A percentile compares a stretch with the other conserved stretches of the same genome.
These are phyloP conservation scores for Saururus chinensis DNA, from an alignment of 164 flowering plant genomes.

Conservation along the genomic window DNA sequence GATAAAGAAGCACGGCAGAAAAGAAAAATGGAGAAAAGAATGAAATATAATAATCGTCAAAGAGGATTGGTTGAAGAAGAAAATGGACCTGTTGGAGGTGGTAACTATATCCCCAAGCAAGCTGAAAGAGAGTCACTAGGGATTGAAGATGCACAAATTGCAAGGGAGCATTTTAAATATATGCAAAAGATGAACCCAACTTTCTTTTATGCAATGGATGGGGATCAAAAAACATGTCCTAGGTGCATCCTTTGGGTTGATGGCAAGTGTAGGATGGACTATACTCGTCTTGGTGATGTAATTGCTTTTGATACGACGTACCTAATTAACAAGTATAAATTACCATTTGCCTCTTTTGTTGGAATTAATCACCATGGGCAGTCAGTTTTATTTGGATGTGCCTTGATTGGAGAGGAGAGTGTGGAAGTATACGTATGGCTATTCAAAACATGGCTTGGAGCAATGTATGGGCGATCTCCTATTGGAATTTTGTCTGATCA, in stretches of 20 bases:
- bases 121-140: not conserved
- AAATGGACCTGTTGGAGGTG: not conserved
- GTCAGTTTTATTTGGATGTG: constrained; percentile 5
- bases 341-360: constrained; percentile 5
- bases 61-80: not conserved
- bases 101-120: no score
- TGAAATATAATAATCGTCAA: not conserved
- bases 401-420: constrained; percentile 1
- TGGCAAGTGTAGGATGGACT: constrained; percentile 7
- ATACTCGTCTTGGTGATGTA: constrained; percentile 8
- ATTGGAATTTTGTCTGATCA: constrained; percentile 7
- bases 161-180: not conserved
- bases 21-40: not conserved
- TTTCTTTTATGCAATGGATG: constrained; percentile 2
- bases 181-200: constrained; percentile 2
- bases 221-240: not conserved
- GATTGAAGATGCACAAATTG: not conserved
- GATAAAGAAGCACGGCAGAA: no score
- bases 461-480: constrained; percentile 9
- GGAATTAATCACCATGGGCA: constrained; percentile 9
- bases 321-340: constrained; percentile 1
- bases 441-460: constrained; percentile 6
- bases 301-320: constrained; percentile 7
- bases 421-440: constrained; percentile 4
- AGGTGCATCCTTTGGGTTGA: constrained; percentile 5